Evolutionary conservation across 805 yeast species (phyloP).

Genomic region (Candida glaebosa): DNA sequence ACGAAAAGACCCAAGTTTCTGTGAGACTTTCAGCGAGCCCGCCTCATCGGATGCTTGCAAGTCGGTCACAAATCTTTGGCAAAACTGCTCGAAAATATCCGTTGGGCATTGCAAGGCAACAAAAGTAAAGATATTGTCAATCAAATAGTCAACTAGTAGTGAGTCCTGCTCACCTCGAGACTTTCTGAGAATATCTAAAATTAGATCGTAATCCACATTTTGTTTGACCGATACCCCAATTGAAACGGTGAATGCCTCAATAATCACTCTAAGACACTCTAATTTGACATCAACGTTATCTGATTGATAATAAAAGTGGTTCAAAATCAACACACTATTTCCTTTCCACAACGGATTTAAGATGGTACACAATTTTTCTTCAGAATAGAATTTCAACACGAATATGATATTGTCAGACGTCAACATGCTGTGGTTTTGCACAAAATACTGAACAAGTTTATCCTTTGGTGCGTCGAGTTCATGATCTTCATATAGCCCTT

Average conservation of each 20-base stretch:
- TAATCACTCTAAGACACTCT: constrained; percentile 30
- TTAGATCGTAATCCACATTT: constrained; percentile 27
- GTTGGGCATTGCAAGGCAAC: constrained; percentile 15
- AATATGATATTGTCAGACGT: constrained; percentile 35
- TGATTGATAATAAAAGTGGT: constrained; percentile 37
- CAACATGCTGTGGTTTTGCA: constrained; percentile 33
- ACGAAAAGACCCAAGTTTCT: constrained; percentile 24
- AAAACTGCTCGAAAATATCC: constrained; percentile 14
- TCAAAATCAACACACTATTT: constrained; percentile 42
- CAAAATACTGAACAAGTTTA: constrained; percentile 38
- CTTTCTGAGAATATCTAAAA: constrained; percentile 28
- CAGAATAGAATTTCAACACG: constrained; percentile 46
- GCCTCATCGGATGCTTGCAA: constrained; percentile 1
- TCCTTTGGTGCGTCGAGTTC: constrained; percentile 43
- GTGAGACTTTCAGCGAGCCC: constrained; percentile 8
- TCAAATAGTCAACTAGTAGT: constrained; percentile 26
- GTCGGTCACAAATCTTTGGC: constrained; percentile 2
- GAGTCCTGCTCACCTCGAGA: constrained; percentile 27
- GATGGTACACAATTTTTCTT: constrained; percentile 52
- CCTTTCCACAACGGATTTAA: constrained; percentile 50
- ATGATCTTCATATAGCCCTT: constrained; percentile 24
- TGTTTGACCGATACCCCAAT: constrained; percentile 23
- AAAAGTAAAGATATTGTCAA: constrained; percentile 23
- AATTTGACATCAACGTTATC: constrained; percentile 20
- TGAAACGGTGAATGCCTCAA: constrained; percentile 34